Evolutionary conservation across 1,139 yeast genomes (phyloP), one percentile per base, ranked within the genome.

Genomic region (Diutina catenulata): DNA sequence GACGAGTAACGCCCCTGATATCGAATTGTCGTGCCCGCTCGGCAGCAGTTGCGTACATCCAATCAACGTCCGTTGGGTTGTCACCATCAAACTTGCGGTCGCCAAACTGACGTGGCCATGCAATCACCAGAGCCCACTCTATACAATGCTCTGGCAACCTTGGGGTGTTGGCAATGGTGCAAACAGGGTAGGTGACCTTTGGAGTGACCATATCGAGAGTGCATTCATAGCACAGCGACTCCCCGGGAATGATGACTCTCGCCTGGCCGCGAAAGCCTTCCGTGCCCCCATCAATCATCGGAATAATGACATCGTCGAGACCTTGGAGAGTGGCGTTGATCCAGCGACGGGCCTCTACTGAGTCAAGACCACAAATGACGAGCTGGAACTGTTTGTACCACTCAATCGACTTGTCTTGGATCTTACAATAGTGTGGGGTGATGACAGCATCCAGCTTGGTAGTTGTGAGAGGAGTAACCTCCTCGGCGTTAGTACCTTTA

Each of bases 231-330:
- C 98, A 91, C 1, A 95, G 80, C 0, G 91, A 75, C 24, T 86
- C 57, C 0, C 88, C 76, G 0, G 98, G 97, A 14, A 87, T 58
- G 31, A 88, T 86, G 9, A 87, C 83, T 49, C 95, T 77, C 13
- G 88, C 76, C 51, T 91, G 96, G 4, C 98, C 98, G 46, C 84
- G 71, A 51, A 91, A 81, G 0, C 97, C 97, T 52, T 91, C 97
- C 0, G 95, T 82, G 3, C 97, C 98, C 2, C 97, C 97, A 52
- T 91, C 98, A 24, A 91, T 76, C 52, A 91, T 59, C 0, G 97
- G 96, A 31, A 84, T 80, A n/a, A 31, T 31, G 24, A 83, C 58
- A 9, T 59, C 57, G 36, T 70, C 72, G 25, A 74, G 74, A 4
- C 74, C 64, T 2, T 82, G 75, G 35, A 91, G 58, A 7, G 77